phyloP scores from a whole-genome alignment of 2,329 filamentous ascomycete species.

The Pestalotiopsis sp. region DNA sequence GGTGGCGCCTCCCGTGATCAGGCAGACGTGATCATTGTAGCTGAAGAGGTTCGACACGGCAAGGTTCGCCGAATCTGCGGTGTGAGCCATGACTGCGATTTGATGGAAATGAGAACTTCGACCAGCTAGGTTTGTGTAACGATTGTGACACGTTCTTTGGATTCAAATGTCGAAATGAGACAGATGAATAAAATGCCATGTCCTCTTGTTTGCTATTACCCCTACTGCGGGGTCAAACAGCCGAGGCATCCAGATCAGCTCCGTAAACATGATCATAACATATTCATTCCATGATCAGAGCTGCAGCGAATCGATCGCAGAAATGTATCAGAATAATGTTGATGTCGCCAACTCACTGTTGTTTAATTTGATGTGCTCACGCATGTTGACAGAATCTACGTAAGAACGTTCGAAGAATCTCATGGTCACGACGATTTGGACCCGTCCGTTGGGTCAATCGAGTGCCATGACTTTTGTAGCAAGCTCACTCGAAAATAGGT shows the following conservation, averaged over 20 bases:
- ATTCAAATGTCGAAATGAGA: neutral
- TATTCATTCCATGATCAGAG: neutral
- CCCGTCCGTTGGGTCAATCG: too few relatives aligned
- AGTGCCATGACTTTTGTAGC: too few relatives aligned
- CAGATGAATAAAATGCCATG: neutral
- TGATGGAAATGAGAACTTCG: neutral
- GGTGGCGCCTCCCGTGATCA: constrained; percentile 15
- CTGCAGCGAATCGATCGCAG: neutral
- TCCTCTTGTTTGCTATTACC: neutral
- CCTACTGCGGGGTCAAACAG: constrained; percentile 6
- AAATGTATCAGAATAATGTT: too few relatives aligned
- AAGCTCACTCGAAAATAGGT: neutral
- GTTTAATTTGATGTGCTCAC: too few relatives aligned
- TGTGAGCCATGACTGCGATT: constrained; percentile 9
- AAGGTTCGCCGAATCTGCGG: constrained; percentile 5
- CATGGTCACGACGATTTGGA: too few relatives aligned
- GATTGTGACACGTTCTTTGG: neutral
- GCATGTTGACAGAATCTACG: too few relatives aligned
- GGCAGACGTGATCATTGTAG: constrained; percentile 6
- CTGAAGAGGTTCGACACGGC: constrained; percentile 14
- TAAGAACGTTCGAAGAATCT: too few relatives aligned
- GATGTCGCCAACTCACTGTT: too few relatives aligned
- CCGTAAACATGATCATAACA: neutral
- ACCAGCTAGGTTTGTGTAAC: neutral
- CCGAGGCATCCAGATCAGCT: constrained; percentile 6